A percentile compares a stretch with the other conserved stretches of the same genome.
Evolutionary conservation across 805 yeast genomes (phyloP).

Genomic region (Saccharomycopsis javanensis): DNA sequence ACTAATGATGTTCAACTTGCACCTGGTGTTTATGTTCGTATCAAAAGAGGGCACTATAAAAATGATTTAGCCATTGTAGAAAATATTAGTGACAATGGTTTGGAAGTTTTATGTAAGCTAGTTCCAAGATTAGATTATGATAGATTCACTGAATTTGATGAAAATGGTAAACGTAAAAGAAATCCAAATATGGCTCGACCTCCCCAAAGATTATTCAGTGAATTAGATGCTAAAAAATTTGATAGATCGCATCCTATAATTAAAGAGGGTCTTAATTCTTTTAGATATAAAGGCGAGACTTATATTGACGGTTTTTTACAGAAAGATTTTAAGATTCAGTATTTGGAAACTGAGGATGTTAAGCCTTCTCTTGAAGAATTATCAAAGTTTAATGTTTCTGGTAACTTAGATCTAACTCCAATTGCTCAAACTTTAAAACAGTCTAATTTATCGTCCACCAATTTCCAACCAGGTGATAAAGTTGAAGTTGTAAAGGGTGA

Average conservation of each 20-base stretch:
- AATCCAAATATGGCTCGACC: slow-evolving; percentile 30
- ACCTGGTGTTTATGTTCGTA: slow-evolving; percentile 88
- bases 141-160: slow-evolving; percentile 46
- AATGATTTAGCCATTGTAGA: slow-evolving; percentile 92
- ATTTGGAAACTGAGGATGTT: slow-evolving; percentile 69
- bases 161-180: slow-evolving; percentile 40
- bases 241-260: slow-evolving; percentile 67
- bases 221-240: slow-evolving; percentile 76
- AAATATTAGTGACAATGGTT: slow-evolving; percentile 85
- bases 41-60: slow-evolving; percentile 83
- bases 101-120: slow-evolving; percentile 86
- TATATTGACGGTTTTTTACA: slow-evolving; percentile 79
- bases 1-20: slow-evolving; percentile 78
- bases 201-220: slow-evolving; percentile 76
- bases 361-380: slow-evolving; percentile 85
- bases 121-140: slow-evolving; percentile 95
- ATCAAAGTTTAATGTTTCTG: slow-evolving; percentile 68
- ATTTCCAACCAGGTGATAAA: slow-evolving; percentile 87
- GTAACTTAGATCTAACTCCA: slow-evolving; percentile 79
- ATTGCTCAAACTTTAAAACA: slow-evolving; percentile 80
- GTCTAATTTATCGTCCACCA: slow-evolving; percentile 41
- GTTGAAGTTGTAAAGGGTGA: slow-evolving; percentile 91
- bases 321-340: slow-evolving; percentile 79
- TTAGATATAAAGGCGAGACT: slow-evolving; percentile 75
- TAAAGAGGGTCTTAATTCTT: slow-evolving; percentile 52